Percentiles rank a stretch among this genome's conserved stretches.
Conservation (phyloP, 768 basidiomycete genomes). For the Suillus brevipes region DNA sequence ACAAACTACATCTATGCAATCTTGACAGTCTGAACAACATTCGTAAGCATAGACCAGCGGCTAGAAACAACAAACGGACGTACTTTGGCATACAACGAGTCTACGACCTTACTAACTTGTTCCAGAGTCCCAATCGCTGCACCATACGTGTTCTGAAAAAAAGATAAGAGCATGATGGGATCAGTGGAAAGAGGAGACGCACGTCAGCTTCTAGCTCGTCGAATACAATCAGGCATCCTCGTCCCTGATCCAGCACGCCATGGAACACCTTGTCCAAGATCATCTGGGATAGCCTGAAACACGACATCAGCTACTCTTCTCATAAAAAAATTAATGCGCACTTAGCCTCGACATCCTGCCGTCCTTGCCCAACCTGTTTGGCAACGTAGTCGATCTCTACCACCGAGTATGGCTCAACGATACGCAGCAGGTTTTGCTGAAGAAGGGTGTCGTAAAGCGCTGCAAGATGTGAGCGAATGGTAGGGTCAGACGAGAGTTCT, state of each 20-base stretch:
- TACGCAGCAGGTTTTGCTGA: slow-evolving; percentile 91
- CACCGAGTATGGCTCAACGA: slow-evolving; percentile 93
- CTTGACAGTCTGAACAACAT: slow-evolving; percentile 39
- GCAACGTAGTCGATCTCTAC: slow-evolving; percentile 93
- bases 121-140: slow-evolving; percentile 87
- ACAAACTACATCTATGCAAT: slow-evolving; percentile 33
- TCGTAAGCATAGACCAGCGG: neutral
- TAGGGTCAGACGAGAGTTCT: slow-evolving; percentile 95
- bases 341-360: slow-evolving; percentile 91
- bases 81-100: slow-evolving; percentile 87
- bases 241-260: slow-evolving; percentile 95
- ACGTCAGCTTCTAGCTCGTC: slow-evolving; percentile 86
- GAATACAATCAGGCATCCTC: slow-evolving; percentile 89
- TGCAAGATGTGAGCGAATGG: slow-evolving; percentile 92
- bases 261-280: slow-evolving; percentile 93
- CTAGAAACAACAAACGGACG: neutral
- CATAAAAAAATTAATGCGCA: slow-evolving; percentile 36
- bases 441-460: slow-evolving; percentile 94
- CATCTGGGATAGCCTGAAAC: slow-evolving; percentile 87
- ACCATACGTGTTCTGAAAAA: slow-evolving; percentile 75
- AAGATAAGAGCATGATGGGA: neutral
- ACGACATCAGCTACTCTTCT: slow-evolving; percentile 10
- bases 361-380: slow-evolving; percentile 78
- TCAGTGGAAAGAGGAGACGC: slow-evolving; percentile 31
- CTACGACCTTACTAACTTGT: slow-evolving; percentile 93